Evolutionary conservation across 768 basidiomycete genomes (phyloP), one percentile per base, ranked within the genome.

Genomic region (Candolleomyces aberdarensis): DNA sequence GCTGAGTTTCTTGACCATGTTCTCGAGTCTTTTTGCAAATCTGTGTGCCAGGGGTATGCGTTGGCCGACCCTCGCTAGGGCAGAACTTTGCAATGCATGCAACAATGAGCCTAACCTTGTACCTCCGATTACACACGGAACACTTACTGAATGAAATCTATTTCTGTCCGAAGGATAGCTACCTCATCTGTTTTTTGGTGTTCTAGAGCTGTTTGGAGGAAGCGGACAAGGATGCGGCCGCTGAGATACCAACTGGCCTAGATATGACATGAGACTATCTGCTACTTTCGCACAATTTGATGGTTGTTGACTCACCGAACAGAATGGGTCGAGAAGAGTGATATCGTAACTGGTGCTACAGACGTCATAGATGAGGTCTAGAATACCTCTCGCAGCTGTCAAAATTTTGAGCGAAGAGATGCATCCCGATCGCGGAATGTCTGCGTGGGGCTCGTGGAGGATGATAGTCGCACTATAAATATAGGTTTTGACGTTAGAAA

Each of bases 381-480:
- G 74, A 46, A 89, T 84, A 0, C 81, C 79, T 53, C 90, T 81
- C 3, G 88, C 83, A 22, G 89, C 84, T 1, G 80, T 81, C 9
- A 91, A 74, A 36, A 91, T 85, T 66, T 84, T 88, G 64, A 85
- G 78, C 15, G 89, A 85, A 46, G 88, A 91, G 47, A 85, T 78
- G 65, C 89, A 92, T 40, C 83, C 83, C 17, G 78, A 78, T 51
- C 72, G 75, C 22, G 78, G 76, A 53, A 88, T 76, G 61, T 84
- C 81, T n/a, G 89, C 88, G 66, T 91, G 89, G 3, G 89, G 88
- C 63, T 92, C 91, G 65, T 92, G 91, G 46, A 92, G 73, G n/a
- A 91, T 75, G 56, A 92, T 87, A 15, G 75, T 83, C 5, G 87
- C 83, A 15, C 91, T 92, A 63, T 20, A 46, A 20, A 17, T 7